phyloP scores from a whole-genome alignment of 2,329 filamentous ascomycete genomes.

The Zymoseptoria ardabiliae region DNA sequence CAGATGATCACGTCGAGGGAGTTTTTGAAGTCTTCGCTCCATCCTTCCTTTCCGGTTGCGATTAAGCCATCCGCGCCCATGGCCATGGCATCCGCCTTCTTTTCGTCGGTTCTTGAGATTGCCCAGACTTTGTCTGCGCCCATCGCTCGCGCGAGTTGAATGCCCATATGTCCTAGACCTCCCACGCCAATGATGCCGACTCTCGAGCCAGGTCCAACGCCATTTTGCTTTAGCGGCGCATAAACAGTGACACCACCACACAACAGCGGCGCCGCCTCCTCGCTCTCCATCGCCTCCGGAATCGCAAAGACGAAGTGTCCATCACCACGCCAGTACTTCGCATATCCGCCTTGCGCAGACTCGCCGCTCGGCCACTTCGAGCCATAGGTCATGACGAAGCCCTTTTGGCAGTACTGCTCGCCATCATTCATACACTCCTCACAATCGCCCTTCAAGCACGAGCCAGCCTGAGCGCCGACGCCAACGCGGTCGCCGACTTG shows the following conservation, averaged over 20 bases:
- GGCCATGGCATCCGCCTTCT: conserved; percentile 53
- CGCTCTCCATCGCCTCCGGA: conserved; percentile 41
- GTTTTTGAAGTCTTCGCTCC: conserved; percentile 48
- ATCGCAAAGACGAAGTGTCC: conserved; percentile 52
- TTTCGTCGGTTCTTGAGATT: conserved; percentile 54
- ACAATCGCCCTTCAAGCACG: conserved; percentile 43
- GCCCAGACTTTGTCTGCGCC: conserved; percentile 61
- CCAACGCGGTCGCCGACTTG: conserved; percentile 39
- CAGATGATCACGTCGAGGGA: conserved; percentile 53
- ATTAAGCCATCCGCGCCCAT: conserved; percentile 56
- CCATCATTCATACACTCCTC: conserved; percentile 44
- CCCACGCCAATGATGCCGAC: conserved; percentile 69
- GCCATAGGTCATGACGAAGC: conserved; percentile 23
- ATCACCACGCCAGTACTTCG: conserved; percentile 42
- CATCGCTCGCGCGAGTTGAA: conserved; percentile 64
- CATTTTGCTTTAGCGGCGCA: conserved; percentile 59
- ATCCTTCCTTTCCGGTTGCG: conserved; percentile 52
- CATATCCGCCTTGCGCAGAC: conserved; percentile 57
- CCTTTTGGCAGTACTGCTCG: conserved; percentile 37
- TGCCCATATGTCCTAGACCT: conserved; percentile 54
- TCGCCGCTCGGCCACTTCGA: conserved; percentile 16
- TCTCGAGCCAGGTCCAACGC: conserved; percentile 60
- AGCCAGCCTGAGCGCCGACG: conserved; percentile 44
- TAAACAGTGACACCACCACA: conserved; percentile 73
- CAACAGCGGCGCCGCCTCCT: conserved; percentile 60